Evolutionary conservation across 805 yeast species (phyloP).

Genomic region (Yamadazyma laniorum): DNA sequence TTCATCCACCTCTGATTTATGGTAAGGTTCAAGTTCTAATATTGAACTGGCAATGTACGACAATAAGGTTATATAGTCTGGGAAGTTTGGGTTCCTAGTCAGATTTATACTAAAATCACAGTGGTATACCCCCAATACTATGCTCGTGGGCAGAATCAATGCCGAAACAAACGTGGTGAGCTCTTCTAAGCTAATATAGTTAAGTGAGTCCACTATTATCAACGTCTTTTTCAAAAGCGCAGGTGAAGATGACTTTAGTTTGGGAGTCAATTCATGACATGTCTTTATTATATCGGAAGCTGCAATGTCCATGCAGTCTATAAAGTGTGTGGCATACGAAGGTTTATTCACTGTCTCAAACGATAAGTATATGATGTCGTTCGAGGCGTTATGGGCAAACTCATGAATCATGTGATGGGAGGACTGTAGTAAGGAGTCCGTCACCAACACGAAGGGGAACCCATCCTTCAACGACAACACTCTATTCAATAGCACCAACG

Average conservation of each 20-base stretch:
- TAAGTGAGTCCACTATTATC: slow-evolving; percentile 59
- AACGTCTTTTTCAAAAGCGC: slow-evolving; percentile 10
- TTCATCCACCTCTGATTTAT: slow-evolving; percentile 34
- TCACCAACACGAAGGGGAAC: slow-evolving; percentile 67
- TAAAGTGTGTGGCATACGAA: slow-evolving; percentile 43
- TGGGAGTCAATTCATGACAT: slow-evolving; percentile 1
- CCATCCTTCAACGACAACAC: slow-evolving; percentile 67
- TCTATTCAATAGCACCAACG: slow-evolving; percentile 59
- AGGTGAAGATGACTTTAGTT: neutral
- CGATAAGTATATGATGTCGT: slow-evolving; percentile 53
- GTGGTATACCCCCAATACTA: slow-evolving; percentile 38
- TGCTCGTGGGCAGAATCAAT: slow-evolving; percentile 34
- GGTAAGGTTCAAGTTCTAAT: slow-evolving; percentile 55
- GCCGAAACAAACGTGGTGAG: slow-evolving; percentile 51
- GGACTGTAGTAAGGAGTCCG: slow-evolving; percentile 73
- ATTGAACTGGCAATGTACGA: slow-evolving; percentile 74
- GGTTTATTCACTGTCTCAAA: slow-evolving; percentile 66
- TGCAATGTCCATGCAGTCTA: slow-evolving; percentile 39
- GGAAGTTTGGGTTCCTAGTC: slow-evolving; percentile 42
- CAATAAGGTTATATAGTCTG: slow-evolving; percentile 51
- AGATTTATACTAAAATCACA: slow-evolving; percentile 18
- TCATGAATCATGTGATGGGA: slow-evolving; percentile 57
- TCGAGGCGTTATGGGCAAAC: slow-evolving; percentile 42
- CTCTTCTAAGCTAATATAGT: slow-evolving; percentile 48
- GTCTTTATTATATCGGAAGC: slow-evolving; percentile 1